Base-by-base conservation (phyloP, 306 rosid species). In the Quercus aquifolioides region DNA sequence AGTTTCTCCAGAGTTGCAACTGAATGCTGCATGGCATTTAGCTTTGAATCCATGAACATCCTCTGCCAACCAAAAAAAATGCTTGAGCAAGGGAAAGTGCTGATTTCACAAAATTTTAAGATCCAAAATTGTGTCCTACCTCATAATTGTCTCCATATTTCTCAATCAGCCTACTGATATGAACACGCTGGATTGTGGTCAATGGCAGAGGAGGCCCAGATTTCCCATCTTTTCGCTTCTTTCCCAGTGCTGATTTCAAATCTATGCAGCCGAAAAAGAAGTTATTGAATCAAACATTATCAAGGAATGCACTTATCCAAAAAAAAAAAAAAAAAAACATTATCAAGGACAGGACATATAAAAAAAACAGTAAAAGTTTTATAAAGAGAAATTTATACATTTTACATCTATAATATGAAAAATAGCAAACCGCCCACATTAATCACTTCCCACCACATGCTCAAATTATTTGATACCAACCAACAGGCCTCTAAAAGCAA, bases 1-100 rank as follows among this genome's bases (percentile, higher is more conserved):
- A 95, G 83, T 51, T 92, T 95, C 91, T 89, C 85, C 83, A 95
- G 80, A 55, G 96, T 89, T 11, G 91, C 95, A 74, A 87, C 75
- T 19, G 99, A 92, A 83, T 92, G 98, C 84, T 95, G 99, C 92
- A 95, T 78, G 25, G 91, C 75, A 74, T 95, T 92, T 79, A 92
- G 89, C 88, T 92, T 95, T 76, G 80, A 86, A 73, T 95, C 97
- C 97, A 85, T 89, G 89, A 90, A 86, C 99, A 91, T 92, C 49
- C 92, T 79, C 99, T 92, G 91, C 84, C 63, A 62, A 82, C 63
- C 25, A 52, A 76, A 57, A 23, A 14, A 71, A 13, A 67, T 51
- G 55, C 71, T 56, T 28, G 72, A 86, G 71, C 17, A 60, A 15
- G 71, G 71, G 13, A 63, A 10, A 10, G 51, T 21, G 71, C 64